Evolutionary conservation across 805 yeast genomes (phyloP).

Genomic region (Yarrowia alimentaria): DNA sequence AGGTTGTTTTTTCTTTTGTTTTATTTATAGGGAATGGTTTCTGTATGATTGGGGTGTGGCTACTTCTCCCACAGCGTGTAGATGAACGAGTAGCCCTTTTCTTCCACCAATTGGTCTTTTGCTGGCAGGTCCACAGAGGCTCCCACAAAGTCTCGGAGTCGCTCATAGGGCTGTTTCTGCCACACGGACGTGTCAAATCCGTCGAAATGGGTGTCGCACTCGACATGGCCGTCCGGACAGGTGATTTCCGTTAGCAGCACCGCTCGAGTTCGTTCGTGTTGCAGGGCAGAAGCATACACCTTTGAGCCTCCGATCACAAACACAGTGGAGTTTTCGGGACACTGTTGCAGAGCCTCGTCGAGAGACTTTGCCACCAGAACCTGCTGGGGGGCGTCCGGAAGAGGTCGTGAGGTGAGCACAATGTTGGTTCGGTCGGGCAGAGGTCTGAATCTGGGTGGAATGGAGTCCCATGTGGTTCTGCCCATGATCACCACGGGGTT

Average conservation of each 20-base stretch:
- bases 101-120: constrained; percentile 39
- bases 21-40: constrained; percentile 25
- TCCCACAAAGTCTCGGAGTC: constrained; percentile 45
- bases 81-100: constrained; percentile 54
- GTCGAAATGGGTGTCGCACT: constrained; percentile 69
- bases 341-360: constrained; percentile 43
- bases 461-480: constrained; percentile 91
- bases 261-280: constrained; percentile 48
- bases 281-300: constrained; percentile 60
- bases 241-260: constrained; percentile 69
- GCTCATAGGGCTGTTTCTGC: constrained; percentile 39
- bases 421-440: constrained; percentile 72
- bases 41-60: too few relatives aligned
- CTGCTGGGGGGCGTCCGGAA: constrained; percentile 30
- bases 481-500: constrained; percentile 81
- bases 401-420: constrained; percentile 57
- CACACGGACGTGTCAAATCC: constrained; percentile 31
- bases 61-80: constrained; percentile 57
- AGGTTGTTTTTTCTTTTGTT: constrained; percentile 16
- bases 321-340: constrained; percentile 47
- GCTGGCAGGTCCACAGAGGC: constrained; percentile 35
- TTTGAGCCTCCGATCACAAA: constrained; percentile 94
- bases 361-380: constrained; percentile 47
- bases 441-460: constrained; percentile 82
- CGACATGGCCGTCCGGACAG: constrained; percentile 40